phyloP scores from a whole-genome alignment of 805 yeast species.

The Kluyveromyces lactis region DNA sequence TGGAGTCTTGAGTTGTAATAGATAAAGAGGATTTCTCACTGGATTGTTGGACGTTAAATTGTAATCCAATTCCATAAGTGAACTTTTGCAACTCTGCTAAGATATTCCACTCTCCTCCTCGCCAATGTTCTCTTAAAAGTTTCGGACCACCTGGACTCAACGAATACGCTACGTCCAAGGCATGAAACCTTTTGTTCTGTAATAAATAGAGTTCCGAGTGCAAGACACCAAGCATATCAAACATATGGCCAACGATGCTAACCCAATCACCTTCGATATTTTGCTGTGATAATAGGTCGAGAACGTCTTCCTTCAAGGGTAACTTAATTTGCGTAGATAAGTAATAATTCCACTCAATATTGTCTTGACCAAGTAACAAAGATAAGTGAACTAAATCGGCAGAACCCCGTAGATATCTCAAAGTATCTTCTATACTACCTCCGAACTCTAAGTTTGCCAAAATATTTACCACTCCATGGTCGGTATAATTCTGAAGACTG shows the following conservation, averaged over 20 bases:
- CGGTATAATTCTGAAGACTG: constrained; percentile 29
- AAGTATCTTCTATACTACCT: constrained; percentile 43
- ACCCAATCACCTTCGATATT: background rate
- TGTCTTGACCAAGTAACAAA: constrained; percentile 23
- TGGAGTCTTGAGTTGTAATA: background rate
- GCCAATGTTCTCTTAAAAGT: constrained; percentile 18
- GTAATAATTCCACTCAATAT: constrained; percentile 13
- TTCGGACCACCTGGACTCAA: constrained; percentile 17
- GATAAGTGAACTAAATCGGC: constrained; percentile 50
- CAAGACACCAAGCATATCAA: background rate
- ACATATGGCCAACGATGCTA: background rate
- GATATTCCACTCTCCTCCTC: constrained; percentile 22
- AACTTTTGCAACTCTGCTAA: constrained; percentile 12
- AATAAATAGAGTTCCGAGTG: constrained; percentile 30
- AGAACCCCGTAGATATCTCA: constrained; percentile 48
- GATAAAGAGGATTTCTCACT: no score
- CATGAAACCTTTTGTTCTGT: constrained; percentile 8
- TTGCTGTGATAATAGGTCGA: constrained; percentile 23
- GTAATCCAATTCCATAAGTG: no score
- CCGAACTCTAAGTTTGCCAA: constrained; percentile 46
- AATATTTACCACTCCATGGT: constrained; percentile 42
- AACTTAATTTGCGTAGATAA: constrained; percentile 32
- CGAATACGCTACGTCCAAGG: constrained; percentile 11
- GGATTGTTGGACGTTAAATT: no score
- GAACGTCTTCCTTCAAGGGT: constrained; percentile 36